phyloP scores from a whole-genome alignment of 257 asterid genomes.

The Paraleonurus japonicus region DNA sequence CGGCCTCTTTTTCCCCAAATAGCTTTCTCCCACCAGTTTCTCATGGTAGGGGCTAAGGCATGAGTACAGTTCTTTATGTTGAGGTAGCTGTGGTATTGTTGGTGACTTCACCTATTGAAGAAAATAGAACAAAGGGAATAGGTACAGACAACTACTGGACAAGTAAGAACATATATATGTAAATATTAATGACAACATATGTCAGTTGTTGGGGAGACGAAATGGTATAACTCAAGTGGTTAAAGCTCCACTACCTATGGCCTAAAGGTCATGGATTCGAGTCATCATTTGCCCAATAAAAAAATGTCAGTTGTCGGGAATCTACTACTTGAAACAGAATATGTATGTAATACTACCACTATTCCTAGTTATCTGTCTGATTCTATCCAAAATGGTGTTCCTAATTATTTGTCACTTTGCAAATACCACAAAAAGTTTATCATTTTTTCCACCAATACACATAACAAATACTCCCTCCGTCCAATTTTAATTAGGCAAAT shows the following conservation, averaged over 20 bases:
- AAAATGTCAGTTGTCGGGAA: neutral
- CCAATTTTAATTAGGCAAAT: no score
- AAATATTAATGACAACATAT: neutral
- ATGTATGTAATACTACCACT: no score
- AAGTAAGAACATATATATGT: neutral
- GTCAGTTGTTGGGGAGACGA: constrained; percentile 1
- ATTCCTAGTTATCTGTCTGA: no score
- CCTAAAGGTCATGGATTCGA: no score
- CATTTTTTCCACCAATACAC: no score
- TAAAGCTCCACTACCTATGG: no score
- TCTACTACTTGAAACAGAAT: neutral
- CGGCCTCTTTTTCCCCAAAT: constrained; percentile 86
- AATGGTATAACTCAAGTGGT: no score
- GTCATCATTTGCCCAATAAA: no score
- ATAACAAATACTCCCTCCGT: no score
- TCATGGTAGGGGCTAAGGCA: constrained; percentile 74
- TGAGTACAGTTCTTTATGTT: constrained; percentile 69
- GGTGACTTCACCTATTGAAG: constrained; percentile 73
- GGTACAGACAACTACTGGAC: constrained; percentile 18
- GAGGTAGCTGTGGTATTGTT: constrained; percentile 81
- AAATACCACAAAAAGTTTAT: no score
- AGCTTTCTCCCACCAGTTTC: constrained; percentile 94
- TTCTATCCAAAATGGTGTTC: no score
- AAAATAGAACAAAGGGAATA: constrained; percentile 26
- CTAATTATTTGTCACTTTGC: no score